Percentiles rank a stretch among this genome's conserved stretches.
These are phyloP conservation scores for Chrysoporthe cubensis DNA, from an alignment of 2,329 filamentous ascomycete species.

Conservation along the genomic window DNA sequence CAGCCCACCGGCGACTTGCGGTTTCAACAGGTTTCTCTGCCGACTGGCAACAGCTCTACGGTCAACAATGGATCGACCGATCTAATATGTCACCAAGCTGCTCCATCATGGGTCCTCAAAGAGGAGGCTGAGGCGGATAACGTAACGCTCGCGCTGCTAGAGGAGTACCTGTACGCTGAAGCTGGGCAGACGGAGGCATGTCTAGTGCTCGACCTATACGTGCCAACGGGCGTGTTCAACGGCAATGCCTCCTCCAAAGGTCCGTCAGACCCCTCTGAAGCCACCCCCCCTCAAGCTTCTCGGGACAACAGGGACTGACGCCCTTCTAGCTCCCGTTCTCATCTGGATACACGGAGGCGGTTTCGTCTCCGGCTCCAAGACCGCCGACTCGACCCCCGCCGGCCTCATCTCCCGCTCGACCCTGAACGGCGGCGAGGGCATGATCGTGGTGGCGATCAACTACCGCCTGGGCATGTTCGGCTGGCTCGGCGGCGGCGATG, in stretches of 20 bases:
- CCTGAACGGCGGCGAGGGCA: constrained; percentile 36
- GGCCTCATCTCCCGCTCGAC: constrained; percentile 24
- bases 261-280: neutral
- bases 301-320: constrained; percentile 35
- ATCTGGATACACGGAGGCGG: constrained; percentile 53
- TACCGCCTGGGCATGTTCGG: constrained; percentile 54
- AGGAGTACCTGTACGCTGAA: constrained; percentile 28
- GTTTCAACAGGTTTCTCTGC: constrained; percentile 38
- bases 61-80: constrained; percentile 31
- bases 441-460: constrained; percentile 53
- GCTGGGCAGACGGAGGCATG: constrained; percentile 48
- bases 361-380: constrained; percentile 48
- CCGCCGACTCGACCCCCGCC: constrained; percentile 30
- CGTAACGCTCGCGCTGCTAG: constrained; percentile 23
- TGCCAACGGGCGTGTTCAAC: constrained; percentile 43
- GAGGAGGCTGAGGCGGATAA: constrained; percentile 27
- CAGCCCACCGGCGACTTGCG: constrained; percentile 41
- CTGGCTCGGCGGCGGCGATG: constrained; percentile 45
- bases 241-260: constrained; percentile 14
- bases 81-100: constrained; percentile 37
- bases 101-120: constrained; percentile 35
- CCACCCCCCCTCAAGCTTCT: no score
- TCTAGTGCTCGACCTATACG: constrained; percentile 54
- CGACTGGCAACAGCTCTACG: constrained; percentile 33
- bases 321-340: constrained; percentile 46